Evolutionary conservation across 768 basidiomycete genomes (phyloP), one percentile per base, ranked within the genome.

Genomic region (Amanita pseudoporphyria): DNA sequence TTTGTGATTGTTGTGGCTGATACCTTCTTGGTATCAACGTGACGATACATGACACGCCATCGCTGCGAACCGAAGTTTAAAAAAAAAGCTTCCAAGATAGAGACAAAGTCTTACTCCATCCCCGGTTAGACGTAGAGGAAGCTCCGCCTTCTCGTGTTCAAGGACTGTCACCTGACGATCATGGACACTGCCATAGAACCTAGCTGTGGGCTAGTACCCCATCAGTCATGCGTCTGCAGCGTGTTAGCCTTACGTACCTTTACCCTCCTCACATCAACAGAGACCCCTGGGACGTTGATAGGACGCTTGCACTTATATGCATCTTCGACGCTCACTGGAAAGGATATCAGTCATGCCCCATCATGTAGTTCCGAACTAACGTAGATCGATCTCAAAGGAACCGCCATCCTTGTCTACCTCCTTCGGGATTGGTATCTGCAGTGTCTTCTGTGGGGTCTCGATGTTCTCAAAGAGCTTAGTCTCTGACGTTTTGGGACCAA

Each of bases 81-180:
- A 16, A 33, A 44, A 39, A n/a, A 14, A 14, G 7, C 54, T 39
- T 5, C 7, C 36, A 22, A 24, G n/a, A 30, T 22, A 53, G 32
- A 18, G 47, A 39, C 30, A 38, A 16, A 13, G 3, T 68, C 82
- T 53, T 65, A 95, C 94, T 42, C 82, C 85, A 62, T 94, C 87
- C 5, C 96, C 96, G 16, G 92, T 94, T 45, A 99, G 67, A 22
- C 93, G 78, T 36, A 97, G 66, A 33, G 92, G 92, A 9, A 97
- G 71, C 31, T 69, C 74, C 0, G 82, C 83, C 33, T 68, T 66
- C 52, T 90, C 84, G 37, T 82, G 78, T 58, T 94, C 86, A 6
- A 91, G 71, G 13, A 93, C 76, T 5, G 79, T 77, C 6, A 83
- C 66, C 38, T 70, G 71, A 6, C 79, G 77, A 52, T 74, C 72